Conservation (phyloP, 2,329 filamentous ascomycete genomes). For the Ascochyta lentis region DNA sequence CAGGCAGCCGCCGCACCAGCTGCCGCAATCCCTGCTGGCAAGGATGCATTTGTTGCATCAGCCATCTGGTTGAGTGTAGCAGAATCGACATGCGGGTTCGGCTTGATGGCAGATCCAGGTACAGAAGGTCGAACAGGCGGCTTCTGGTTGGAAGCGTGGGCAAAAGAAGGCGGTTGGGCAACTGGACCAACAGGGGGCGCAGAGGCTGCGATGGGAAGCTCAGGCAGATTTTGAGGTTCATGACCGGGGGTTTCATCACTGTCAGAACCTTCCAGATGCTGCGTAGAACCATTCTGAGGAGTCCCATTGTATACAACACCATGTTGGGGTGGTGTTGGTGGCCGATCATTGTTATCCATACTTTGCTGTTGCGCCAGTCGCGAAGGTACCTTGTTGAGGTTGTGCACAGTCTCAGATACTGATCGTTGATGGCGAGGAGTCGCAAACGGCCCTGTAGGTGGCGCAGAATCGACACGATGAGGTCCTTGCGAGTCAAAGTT, state of each 20-base stretch:
- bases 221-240: slow-evolving; percentile 38
- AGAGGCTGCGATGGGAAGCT: slow-evolving; percentile 45
- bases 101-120: slow-evolving; percentile 73
- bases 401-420: slow-evolving; percentile 55
- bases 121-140: slow-evolving; percentile 75
- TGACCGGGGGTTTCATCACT: slow-evolving; percentile 38
- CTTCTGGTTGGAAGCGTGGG: slow-evolving; percentile 73
- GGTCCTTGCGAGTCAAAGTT: slow-evolving; percentile 38
- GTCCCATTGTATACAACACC: slow-evolving; percentile 28
- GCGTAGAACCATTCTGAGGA: slow-evolving; percentile 26
- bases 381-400: slow-evolving; percentile 50
- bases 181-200: slow-evolving; percentile 73
- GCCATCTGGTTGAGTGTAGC: slow-evolving; percentile 82
- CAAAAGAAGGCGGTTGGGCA: slow-evolving; percentile 77
- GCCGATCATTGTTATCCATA: slow-evolving; percentile 37
- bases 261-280: slow-evolving; percentile 40
- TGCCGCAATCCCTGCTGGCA: slow-evolving; percentile 43
- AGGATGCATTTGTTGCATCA: slow-evolving; percentile 66
- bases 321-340: slow-evolving; percentile 53
- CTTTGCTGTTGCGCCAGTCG: slow-evolving; percentile 48
- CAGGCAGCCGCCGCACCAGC: slow-evolving; percentile 52
- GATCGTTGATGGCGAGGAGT: slow-evolving; percentile 56
- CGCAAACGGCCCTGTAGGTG: slow-evolving; percentile 35
- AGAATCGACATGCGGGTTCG: slow-evolving; percentile 82
- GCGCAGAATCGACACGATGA: slow-evolving; percentile 54